Base-by-base conservation (phyloP, 2,329 filamentous ascomycete species). In the Epichloe elymi region DNA sequence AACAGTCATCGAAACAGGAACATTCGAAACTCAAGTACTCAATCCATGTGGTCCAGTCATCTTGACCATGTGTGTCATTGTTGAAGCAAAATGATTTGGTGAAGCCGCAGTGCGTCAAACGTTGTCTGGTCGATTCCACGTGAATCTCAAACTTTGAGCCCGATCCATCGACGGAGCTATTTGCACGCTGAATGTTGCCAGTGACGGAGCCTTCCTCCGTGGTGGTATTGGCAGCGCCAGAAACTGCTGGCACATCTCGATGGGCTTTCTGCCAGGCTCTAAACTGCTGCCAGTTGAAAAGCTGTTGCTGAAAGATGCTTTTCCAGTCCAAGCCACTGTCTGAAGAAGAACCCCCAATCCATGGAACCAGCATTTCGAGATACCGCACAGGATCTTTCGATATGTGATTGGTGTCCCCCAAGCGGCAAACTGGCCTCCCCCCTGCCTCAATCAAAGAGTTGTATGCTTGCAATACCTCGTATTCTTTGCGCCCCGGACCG, bases 1-100 rank as follows among this genome's bases (percentile, higher is more conserved):
- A 39, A 40, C 33, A 40, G 26, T 23, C 14, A 3, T 52, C 51
- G 20, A 49, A 46, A 37, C 47, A 52, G 30, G 43, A 46, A 14
- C 30, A 47, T 40, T 53, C 51, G 40, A 51, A 53, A 17, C 49
- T 50, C 39, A 53, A 14, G 19, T 53, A 53, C 15, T 53, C 51
- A 15, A 51, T 30, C 51, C 51, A 53, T 4, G 48, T 51, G 8
- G 48, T 51, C 48, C 49, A 53, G 26, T 51, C 45, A 26, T 51
- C 51, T 33, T 53, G 51, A 5, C 36, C 39, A 8, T 26, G 17
- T 1, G 38, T n/a, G 15, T 53, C 45, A 17, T 51, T 12, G 23
- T 51, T 19, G 12, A 53, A 48, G 35, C 19, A 19, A 11, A 51
- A 48, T 6, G 35, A 39, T 23, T 50, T 51, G 36, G 39, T 53